A percentile compares a stretch with the other conserved stretches of the same genome.
Conservation (phyloP, 2,329 filamentous ascomycete species). For the Pyrenochaeta sp. region DNA sequence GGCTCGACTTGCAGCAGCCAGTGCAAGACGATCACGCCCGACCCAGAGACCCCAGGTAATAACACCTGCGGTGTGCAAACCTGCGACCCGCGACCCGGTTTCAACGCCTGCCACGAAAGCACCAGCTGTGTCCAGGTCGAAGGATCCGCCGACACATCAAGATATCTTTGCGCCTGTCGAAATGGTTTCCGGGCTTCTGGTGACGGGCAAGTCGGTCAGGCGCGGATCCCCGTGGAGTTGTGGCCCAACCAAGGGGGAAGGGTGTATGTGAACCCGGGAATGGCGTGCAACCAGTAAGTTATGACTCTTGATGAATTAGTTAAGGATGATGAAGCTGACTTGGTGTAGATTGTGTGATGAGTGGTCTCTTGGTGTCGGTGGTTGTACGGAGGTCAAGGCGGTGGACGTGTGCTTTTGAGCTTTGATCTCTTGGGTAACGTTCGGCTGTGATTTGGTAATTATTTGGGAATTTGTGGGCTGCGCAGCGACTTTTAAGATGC, state of each 20-base stretch:
- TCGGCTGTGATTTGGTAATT: no score
- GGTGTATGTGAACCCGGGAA: slow-evolving; percentile 1
- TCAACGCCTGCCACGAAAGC: slow-evolving; percentile 50
- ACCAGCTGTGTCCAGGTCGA: slow-evolving; percentile 50
- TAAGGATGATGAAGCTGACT: neutral
- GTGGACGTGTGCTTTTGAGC: neutral
- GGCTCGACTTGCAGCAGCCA: no score
- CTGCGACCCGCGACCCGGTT: slow-evolving; percentile 43
- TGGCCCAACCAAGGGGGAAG: slow-evolving; percentile 1
- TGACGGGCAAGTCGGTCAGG: slow-evolving; percentile 12
- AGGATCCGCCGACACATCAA: slow-evolving; percentile 3
- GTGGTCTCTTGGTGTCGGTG: neutral
- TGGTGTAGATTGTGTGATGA: neutral
- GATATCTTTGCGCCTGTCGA: slow-evolving; percentile 19
- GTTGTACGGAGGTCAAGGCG: neutral
- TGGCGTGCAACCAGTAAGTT: neutral
- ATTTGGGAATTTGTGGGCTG: neutral
- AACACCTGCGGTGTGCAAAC: slow-evolving; percentile 43
- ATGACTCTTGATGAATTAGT: no score
- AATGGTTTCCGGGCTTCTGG: slow-evolving; percentile 16
- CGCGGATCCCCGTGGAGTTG: slow-evolving; percentile 6
- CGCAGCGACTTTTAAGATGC: no score
- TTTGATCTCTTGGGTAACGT: neutral
- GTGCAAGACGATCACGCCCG: no score
- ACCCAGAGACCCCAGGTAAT: neutral